These are phyloP conservation scores for Fragosphaeria purpurea DNA, from an alignment of 2,329 filamentous ascomycete genomes.

Conservation along the genomic window DNA sequence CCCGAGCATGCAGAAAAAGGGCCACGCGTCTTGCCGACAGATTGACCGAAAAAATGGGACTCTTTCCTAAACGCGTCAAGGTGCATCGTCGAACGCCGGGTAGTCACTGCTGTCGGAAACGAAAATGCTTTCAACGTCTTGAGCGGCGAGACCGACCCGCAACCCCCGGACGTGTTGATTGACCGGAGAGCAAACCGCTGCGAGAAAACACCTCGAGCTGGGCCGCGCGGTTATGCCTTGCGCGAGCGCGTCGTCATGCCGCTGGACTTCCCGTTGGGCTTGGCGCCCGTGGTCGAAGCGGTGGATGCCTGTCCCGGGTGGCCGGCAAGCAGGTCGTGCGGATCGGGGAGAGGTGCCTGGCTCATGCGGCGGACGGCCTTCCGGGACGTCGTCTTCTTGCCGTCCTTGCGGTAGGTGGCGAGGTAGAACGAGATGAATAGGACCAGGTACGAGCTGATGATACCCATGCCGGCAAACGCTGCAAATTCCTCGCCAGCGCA, in stretches of 20 bases:
- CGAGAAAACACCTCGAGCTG: too few species aligned
- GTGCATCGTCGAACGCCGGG: too few species aligned
- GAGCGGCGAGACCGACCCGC: too few species aligned
- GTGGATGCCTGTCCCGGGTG: conserved; percentile 40
- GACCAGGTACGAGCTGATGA: conserved; percentile 88
- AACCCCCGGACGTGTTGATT: too few species aligned
- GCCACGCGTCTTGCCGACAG: too few species aligned
- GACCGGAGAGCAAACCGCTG: too few species aligned
- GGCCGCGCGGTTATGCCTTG: conserved; percentile 45
- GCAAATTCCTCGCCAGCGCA: conserved; percentile 97
- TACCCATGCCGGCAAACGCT: conserved; percentile 82
- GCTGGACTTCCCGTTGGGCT: conserved; percentile 42
- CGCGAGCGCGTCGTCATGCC: conserved; percentile 50
- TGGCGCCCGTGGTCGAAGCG: conserved; percentile 43
- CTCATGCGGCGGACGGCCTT: conserved; percentile 61
- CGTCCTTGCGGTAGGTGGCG: conserved; percentile 85
- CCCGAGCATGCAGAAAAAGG: too few species aligned
- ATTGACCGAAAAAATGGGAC: too few species aligned
- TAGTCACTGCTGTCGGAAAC: too few species aligned
- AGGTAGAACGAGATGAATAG: conserved; percentile 99
- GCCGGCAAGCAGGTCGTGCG: conserved; percentile 57
- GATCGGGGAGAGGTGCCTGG: conserved; percentile 65
- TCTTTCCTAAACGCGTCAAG: too few species aligned
- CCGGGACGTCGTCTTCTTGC: conserved; percentile 69
- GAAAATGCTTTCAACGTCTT: too few species aligned